Evolutionary conservation across 2,329 filamentous ascomycete genomes (phyloP).

Genomic region (Cladosporium cucumerinum): DNA sequence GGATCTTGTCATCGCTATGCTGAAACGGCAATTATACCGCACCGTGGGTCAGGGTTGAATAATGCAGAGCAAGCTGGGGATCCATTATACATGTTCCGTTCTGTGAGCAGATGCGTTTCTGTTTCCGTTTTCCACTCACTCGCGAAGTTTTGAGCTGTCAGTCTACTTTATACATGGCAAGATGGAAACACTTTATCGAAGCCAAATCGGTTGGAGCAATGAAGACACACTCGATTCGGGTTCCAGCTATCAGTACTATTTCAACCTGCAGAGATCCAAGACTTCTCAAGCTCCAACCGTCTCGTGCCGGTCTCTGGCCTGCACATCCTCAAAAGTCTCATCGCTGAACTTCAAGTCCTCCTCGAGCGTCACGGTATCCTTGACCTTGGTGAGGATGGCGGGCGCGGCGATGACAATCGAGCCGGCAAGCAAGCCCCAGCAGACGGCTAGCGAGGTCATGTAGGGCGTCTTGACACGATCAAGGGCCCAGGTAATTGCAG

Average conservation of each 20-base stretch:
- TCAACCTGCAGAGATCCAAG: neutral
- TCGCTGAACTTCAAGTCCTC: slow-evolving; percentile 83
- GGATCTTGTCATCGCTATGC: no score
- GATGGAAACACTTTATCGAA: no score
- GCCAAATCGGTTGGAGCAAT: no score
- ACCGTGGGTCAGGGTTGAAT: no score
- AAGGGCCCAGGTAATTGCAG: neutral
- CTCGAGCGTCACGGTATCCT: slow-evolving; percentile 51
- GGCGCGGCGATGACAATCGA: neutral
- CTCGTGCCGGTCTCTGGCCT: neutral
- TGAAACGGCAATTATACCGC: no score
- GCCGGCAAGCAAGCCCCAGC: neutral
- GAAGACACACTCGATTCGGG: neutral
- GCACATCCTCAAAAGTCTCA: slow-evolving; percentile 72
- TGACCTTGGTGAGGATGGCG: neutral
- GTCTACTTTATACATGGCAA: no score
- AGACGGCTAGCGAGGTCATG: neutral
- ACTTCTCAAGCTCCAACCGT: neutral
- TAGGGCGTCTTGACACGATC: neutral
- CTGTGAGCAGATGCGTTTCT: no score
- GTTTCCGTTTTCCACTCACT: no score
- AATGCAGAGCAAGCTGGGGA: no score
- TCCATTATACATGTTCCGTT: no score
- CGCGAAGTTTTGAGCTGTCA: no score
- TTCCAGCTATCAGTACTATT: neutral